Evolutionary conservation across 2,329 filamentous ascomycete species (phyloP).

Genomic region (Fusarium nelsonii): DNA sequence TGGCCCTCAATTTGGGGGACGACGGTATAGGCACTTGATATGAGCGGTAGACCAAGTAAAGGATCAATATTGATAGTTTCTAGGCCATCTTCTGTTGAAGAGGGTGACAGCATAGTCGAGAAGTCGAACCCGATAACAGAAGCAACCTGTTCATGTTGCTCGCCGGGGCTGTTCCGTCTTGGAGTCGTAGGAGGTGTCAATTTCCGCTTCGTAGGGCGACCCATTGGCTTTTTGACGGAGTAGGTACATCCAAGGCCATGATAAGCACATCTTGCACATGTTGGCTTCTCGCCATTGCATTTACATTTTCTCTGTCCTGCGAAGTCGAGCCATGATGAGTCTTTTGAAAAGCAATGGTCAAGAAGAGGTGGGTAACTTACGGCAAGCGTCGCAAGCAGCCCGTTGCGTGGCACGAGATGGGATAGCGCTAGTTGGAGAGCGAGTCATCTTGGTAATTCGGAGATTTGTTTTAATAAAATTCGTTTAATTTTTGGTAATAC

Average conservation of each 20-base stretch:
- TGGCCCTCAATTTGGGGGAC: fast-evolving
- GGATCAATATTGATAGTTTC: neutral
- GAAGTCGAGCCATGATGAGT: neutral
- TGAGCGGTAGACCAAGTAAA: neutral
- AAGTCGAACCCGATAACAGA: neutral
- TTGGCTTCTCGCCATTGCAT: neutral
- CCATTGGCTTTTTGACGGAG: neutral
- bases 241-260: neutral
- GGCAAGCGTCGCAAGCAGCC: constrained; percentile 7
- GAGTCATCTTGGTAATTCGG: neutral
- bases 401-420: neutral
- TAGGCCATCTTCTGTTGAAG: too few relatives aligned
- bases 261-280: neutral
- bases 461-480: neutral
- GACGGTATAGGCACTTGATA: neutral
- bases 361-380: neutral
- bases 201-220: neutral
- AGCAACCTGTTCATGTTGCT: neutral
- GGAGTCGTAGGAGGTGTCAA: neutral
- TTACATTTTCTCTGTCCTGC: neutral
- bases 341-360: fast-evolving
- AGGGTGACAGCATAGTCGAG: neutral
- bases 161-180: neutral
- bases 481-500: fast-evolving
- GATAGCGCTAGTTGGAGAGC: fast-evolving